A percentile compares a stretch with the other conserved stretches of the same genome.
Conservation (phyloP, 768 basidiomycete species). For the Glaciozyma martinii region DNA sequence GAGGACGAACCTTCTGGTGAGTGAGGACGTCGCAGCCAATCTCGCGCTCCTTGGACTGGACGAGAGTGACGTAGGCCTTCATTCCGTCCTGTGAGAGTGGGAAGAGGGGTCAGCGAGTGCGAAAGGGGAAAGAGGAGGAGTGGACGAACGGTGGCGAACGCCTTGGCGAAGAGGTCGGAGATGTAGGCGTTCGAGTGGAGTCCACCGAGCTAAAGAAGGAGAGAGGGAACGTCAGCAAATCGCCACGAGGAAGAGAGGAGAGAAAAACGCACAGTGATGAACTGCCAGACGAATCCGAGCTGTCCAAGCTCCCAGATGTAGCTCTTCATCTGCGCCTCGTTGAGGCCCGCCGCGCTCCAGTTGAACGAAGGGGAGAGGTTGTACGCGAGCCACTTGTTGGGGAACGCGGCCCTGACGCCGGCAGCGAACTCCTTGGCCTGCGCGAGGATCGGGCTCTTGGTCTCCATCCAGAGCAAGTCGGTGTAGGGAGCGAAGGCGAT, state of each 20-base stretch:
- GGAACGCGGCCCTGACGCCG: conserved; percentile 64
- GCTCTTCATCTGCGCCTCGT: conserved; percentile 69
- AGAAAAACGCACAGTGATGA: conserved; percentile 70
- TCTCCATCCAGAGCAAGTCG: conserved; percentile 92
- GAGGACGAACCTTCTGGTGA: conserved; percentile 68
- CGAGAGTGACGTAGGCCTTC: conserved; percentile 95
- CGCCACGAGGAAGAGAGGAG: background rate
- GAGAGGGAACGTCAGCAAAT: conserved; percentile 10
- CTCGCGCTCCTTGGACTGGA: conserved; percentile 86
- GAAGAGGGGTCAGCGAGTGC: background rate
- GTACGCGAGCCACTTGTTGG: conserved; percentile 91
- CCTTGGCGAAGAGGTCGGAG: conserved; percentile 78
- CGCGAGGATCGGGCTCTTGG: conserved; percentile 79
- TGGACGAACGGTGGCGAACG: conserved; percentile 44
- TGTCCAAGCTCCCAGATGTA: conserved; percentile 91
- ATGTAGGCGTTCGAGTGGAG: conserved; percentile 97
- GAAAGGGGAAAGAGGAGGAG: background rate
- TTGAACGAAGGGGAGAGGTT: conserved; percentile 76
- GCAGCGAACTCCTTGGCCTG: conserved; percentile 88
- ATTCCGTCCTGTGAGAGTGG: conserved; percentile 62
- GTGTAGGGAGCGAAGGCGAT: conserved; percentile 90
- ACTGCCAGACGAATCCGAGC: conserved; percentile 97
- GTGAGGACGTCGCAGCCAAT: conserved; percentile 92
- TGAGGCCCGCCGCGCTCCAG: conserved; percentile 70
- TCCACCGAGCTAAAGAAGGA: conserved; percentile 65